Base-by-base conservation (phyloP, 495 filamentous ascomycete genomes). In the Penicillium argentinense region DNA sequence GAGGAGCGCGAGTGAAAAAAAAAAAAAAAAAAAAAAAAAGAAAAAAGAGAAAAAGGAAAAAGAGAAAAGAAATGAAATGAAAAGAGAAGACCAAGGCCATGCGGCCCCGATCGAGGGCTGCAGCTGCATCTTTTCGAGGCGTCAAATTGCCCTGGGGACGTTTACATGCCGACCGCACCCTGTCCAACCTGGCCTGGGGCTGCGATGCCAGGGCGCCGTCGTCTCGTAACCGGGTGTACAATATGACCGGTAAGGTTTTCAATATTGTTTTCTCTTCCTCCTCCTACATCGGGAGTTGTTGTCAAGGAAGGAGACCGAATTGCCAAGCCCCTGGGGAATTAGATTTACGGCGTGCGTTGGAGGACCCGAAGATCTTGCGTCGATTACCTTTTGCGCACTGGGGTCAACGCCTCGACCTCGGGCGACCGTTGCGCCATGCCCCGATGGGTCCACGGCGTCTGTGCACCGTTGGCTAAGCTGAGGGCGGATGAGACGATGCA, bases 351-450 rank as follows among this genome's bases (percentile, higher is more conserved):
- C 18, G 17, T 50, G 47, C 42, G 49, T 50, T 18, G 40, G 42
- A 46, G 9, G n/a, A 36, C 54, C 24, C 44, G 51, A 55, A 55
- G 58, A 58, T 54, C 58, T 55, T 13, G 33, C 32, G 32, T 18
- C 48, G 48, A 55, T 61, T 58, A 30, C 49, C 49, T 53, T 50
- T 29, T 21, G 37, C 34, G 24, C 32, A 41, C 36, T 56, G 32
- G 25, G 50, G 41, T n/a, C n/a, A n/a, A n/a, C n/a, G 53, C 49
- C 30, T 33, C 38, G 42, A 28, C 39, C 49, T 14, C 18, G 33
- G 33, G 8, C 45, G 53, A 51, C 57, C 57, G 57, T 60, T 60
- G 39, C 33, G 22, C 57, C 41, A 57, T 51, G 51, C 43, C 52
- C 45, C 47, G 50, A 47, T 42, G 48, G 57, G 47, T 43, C 34